Conservation (phyloP, 2,329 filamentous ascomycete genomes). For the Ceratocystis colombiana region DNA sequence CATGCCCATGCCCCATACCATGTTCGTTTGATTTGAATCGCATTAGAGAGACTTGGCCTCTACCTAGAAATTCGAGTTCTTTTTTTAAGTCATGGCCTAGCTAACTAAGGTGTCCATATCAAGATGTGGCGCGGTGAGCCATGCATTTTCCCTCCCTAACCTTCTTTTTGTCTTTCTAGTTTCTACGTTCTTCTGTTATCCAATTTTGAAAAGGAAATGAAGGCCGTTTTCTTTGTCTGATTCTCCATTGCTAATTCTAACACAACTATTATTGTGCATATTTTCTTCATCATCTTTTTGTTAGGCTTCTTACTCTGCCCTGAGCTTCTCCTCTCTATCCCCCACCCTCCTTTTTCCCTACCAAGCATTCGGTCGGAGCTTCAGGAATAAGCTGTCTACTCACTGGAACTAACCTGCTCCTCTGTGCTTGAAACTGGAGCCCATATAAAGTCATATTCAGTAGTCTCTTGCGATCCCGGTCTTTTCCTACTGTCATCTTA, state of each 20-base stretch:
- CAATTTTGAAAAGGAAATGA: neutral
- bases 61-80: neutral
- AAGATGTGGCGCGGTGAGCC: conserved; percentile 2
- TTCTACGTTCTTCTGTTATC: neutral
- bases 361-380: neutral
- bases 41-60: conserved; percentile 4
- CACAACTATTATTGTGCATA: neutral
- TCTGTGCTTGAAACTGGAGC: neutral
- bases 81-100: conserved; percentile 8
- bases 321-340: neutral
- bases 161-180: neutral
- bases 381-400: neutral
- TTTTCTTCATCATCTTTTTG: neutral
- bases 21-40: neutral
- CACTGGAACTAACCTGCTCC: neutral
- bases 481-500: neutral
- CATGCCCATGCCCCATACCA: neutral
- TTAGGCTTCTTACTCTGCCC: neutral
- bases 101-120: conserved; percentile 5
- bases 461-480: neutral
- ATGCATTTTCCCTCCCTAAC: neutral
- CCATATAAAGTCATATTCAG: neutral
- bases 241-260: neutral
- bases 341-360: neutral
- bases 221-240: neutral